Conservation (phyloP, 2,329 filamentous ascomycete genomes). For the Cercospora zeina region DNA sequence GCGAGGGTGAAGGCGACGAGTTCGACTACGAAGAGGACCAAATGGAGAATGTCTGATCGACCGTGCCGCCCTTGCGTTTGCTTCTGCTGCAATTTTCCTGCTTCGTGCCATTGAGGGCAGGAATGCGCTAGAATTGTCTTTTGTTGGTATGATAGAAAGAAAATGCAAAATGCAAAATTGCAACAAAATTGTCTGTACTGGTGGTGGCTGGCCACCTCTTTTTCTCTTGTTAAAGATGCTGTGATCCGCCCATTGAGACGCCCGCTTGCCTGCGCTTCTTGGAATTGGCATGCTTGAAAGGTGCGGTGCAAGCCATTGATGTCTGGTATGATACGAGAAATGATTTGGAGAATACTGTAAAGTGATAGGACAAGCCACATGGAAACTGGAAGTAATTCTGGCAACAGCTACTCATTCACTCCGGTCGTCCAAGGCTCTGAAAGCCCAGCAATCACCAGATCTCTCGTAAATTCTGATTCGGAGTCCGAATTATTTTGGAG, state of each 20-base stretch:
- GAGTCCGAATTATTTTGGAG: too few relatives aligned
- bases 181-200: background rate
- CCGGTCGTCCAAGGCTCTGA: background rate
- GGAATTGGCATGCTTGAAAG: background rate
- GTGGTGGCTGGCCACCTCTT: background rate
- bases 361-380: background rate
- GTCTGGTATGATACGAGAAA: background rate
- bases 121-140: background rate
- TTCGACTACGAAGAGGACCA: constrained; percentile 1
- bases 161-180: background rate
- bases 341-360: background rate
- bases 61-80: background rate
- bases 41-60: background rate
- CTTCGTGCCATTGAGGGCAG: background rate
- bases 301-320: background rate
- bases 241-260: background rate
- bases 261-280: background rate
- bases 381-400: background rate
- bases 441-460: background rate
- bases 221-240: background rate
- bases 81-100: background rate
- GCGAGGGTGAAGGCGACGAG: constrained; percentile 13
- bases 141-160: background rate
- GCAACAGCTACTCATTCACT: background rate
- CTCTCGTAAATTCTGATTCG: too few relatives aligned